Base-by-base conservation (phyloP, 805 yeast genomes). In the Wickerhamiella alocasiicola region DNA sequence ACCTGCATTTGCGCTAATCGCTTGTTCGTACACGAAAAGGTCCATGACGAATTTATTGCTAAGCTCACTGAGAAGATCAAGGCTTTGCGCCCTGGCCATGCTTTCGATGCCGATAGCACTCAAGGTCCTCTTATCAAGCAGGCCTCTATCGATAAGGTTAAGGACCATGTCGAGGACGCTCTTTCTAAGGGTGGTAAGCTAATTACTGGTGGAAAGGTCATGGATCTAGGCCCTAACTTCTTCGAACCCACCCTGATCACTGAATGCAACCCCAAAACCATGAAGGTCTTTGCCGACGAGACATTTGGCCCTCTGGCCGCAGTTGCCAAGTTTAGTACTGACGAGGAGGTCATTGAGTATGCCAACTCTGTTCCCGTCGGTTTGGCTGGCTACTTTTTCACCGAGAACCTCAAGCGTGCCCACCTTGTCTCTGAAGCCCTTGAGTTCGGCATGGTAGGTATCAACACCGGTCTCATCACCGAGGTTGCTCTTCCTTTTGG, bases 251-350 rank as follows among this genome's bases (percentile, higher is more conserved):
- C 93, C 0, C 66, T 81, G 11, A 55, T 81, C 39, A 65, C 71
- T n/a, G 70, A 72, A 45, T 80, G 74, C 35, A 71, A 75, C 36
- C 55, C 62, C 2, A 66, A 65, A 16, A 31, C 35, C 17, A 80
- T 81, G 74, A 47, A 56, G 31, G 71, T 81, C 25, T 65, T 70
- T 49, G 49, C 57, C n/a, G 85, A 80, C 50, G 93, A 81, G 57
- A 80, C 87, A 2, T 81, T 81, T 56, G 93, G 91, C 2, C 93
- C 93, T 2, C 65, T 81, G 13, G 81, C 81, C 15, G 81, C 84
- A 1, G 59, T 82, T 39, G 70, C 78, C 55, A 71, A 70, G 53
- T 81, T 81, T 54, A 55, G 59, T 30, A 57, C 74, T n/a, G 80
- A 72, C 36, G 78, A 74, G 33, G 81, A 78, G 54, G 87, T 72